phyloP scores from a whole-genome alignment of 306 rosid species.

The Cicer cuneatum region DNA sequence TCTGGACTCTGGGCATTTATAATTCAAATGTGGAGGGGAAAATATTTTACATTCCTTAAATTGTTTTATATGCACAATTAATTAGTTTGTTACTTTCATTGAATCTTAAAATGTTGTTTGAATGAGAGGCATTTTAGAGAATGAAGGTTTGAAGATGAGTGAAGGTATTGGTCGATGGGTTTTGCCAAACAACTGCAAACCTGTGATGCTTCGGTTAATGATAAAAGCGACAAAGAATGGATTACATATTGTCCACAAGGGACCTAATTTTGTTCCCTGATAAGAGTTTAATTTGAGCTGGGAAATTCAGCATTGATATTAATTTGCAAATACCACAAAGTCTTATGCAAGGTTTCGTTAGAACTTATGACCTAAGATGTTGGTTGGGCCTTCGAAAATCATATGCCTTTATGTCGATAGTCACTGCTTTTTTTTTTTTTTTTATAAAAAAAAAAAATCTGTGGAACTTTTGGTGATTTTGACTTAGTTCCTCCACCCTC shows the following conservation, averaged over 20 bases:
- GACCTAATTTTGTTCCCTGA: conserved; percentile 25
- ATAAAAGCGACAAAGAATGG: conserved; percentile 6
- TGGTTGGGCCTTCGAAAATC: conserved; percentile 29
- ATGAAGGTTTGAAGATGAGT: conserved; percentile 33
- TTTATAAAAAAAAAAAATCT: neutral
- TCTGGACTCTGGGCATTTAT: conserved; percentile 16
- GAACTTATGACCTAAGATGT: conserved; percentile 1
- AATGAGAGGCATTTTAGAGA: conserved; percentile 31
- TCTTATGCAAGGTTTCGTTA: conserved; percentile 7
- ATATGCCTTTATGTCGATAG: neutral
- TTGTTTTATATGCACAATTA: conserved; percentile 20
- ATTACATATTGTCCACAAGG: conserved; percentile 17
- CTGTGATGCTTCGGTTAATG: conserved; percentile 1
- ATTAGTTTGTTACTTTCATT: neutral
- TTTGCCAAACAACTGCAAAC: conserved; percentile 23
- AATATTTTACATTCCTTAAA: conserved; percentile 2
- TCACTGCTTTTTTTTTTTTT: neutral
- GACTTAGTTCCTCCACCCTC: conserved; percentile 35
- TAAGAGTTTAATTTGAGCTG: conserved; percentile 31
- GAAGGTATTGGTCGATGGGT: conserved; percentile 27
- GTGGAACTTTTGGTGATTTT: conserved; percentile 38
- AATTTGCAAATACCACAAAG: conserved; percentile 7
- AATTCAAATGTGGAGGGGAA: neutral
- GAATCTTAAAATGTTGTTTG: conserved; percentile 14
- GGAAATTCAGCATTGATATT: conserved; percentile 23